Conservation (phyloP, 2,329 filamentous ascomycete genomes). For the Chaetomium sp. region DNA sequence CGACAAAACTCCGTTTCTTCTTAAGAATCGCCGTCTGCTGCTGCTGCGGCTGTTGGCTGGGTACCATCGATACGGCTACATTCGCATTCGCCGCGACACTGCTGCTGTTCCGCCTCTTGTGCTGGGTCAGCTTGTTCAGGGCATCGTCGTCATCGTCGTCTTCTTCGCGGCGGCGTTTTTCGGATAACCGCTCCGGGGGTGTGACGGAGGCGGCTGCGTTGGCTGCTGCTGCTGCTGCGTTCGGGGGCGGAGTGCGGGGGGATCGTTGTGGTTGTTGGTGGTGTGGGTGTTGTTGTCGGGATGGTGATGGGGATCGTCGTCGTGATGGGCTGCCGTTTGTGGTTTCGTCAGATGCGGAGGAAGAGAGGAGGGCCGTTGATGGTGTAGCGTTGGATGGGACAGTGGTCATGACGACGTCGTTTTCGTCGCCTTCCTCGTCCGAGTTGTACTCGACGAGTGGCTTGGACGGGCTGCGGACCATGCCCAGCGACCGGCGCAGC, state of each 20-base stretch:
- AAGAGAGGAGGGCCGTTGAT: conserved; percentile 4
- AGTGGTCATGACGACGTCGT: conserved; percentile 36
- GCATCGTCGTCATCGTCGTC: conserved; percentile 94
- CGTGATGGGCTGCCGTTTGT: not conserved
- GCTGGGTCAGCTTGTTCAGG: conserved; percentile 70
- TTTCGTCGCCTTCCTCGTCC: conserved; percentile 63
- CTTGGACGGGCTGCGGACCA: conserved; percentile 39
- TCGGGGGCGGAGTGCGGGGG: not conserved
- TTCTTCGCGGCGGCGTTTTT: conserved; percentile 87
- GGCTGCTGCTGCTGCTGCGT: not conserved
- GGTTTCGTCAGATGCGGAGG: no score
- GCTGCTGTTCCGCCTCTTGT: conserved; percentile 55
- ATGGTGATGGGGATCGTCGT: conserved; percentile 2
- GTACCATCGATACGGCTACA: conserved; percentile 21
- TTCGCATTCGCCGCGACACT: conserved; percentile 38
- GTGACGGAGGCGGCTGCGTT: conserved; percentile 1
- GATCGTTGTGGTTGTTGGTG: not conserved
- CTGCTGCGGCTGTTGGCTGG: conserved; percentile 9
- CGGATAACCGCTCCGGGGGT: conserved; percentile 71
- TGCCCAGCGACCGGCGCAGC: conserved; percentile 27
- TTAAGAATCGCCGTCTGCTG: conserved; percentile 33
- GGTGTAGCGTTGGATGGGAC: conserved; percentile 17
- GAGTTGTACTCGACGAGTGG: conserved; percentile 88
- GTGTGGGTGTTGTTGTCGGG: not conserved
- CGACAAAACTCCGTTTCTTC: conserved; percentile 29